Conservation (phyloP, 352 stramenopile genomes). For the Phytophthora citrophthora region DNA sequence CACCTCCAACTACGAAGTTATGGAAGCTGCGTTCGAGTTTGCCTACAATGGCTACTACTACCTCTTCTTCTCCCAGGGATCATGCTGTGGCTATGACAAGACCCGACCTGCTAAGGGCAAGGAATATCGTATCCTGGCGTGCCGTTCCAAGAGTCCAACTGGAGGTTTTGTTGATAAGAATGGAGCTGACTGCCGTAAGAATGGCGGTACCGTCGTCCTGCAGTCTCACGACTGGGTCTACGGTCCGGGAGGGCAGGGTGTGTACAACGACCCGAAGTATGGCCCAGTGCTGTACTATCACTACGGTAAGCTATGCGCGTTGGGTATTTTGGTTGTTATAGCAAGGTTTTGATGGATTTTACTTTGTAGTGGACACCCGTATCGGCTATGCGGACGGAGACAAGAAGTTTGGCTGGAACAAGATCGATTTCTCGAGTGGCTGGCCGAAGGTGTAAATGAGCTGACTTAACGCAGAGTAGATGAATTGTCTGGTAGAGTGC, state of each 20-base stretch:
- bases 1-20: conserved; percentile 40
- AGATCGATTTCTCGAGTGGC: conserved; percentile 43
- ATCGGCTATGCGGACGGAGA: conserved; percentile 53
- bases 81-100: conserved; percentile 44
- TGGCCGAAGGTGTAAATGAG: conserved; percentile 45
- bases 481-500: not conserved
- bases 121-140: conserved; percentile 56
- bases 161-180: conserved; percentile 48
- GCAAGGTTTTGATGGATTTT: conserved; percentile 15
- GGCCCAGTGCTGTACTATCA: conserved; percentile 62
- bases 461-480: not conserved
- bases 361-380: conserved; percentile 44
- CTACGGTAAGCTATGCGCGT: conserved; percentile 44
- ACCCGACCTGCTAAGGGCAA: conserved; percentile 43
- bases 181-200: conserved; percentile 39
- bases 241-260: conserved; percentile 51
- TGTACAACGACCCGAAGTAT: conserved; percentile 51
- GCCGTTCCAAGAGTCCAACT: conserved; percentile 43
- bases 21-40: conserved; percentile 51
- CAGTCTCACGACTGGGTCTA: conserved; percentile 53
- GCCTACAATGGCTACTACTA: conserved; percentile 49
- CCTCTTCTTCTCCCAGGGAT: conserved; percentile 51
- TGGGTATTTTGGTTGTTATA: conserved; percentile 1
- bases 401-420: conserved; percentile 60
- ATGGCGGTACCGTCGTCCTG: conserved; percentile 53